Base-by-base conservation (phyloP, 768 basidiomycete genomes). In the Rhizopogon salebrosus region DNA sequence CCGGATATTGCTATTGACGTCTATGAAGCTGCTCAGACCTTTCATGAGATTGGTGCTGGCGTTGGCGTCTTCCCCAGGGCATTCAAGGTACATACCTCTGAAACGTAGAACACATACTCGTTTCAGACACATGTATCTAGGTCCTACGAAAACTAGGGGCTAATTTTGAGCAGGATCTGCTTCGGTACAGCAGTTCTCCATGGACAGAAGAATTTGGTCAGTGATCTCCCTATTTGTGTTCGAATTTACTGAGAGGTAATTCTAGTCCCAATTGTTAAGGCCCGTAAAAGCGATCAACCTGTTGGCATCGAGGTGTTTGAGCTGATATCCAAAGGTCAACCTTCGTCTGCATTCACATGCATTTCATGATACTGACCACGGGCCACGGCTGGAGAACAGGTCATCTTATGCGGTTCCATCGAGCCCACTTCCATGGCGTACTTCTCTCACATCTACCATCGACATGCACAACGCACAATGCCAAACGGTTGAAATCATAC, bases 401-500 rank as follows among this genome's bases (percentile, higher is more conserved):
- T 16, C 65, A 68, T 52, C 50, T 81, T 55, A 70, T 81, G 53
- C 66, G 60, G 49, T 73, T 89, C 55, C 86, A 87, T 64, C 80
- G 87, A 14, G 75, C 84, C 22, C 84, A 87, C 58, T 85, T 88
- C 59, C 85, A 87, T 52, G 65, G 70, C 20, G 77, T 75, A 2
- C 73, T 89, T 51, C 72, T 89, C 9, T 64, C 70, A 37, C 71
- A 72, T 52, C 64, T 87, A 26, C 71, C 78, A 1, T 59, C 73
- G 16, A 68, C 73, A 3, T 79, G 74, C 60, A 72, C 68, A 41
- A 72, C 76, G 5, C 70, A 78, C 51, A 80, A 77, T 51, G 74
- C 72, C 13, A 89, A 85, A 64, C 82, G 82, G 11, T 74, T 89
- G 20, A 71, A 73, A 50, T 77, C 79, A 1, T 89, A 83, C 62